Evolutionary conservation across 306 rosid genomes (phyloP).

Genomic region (Argentina anserina): DNA sequence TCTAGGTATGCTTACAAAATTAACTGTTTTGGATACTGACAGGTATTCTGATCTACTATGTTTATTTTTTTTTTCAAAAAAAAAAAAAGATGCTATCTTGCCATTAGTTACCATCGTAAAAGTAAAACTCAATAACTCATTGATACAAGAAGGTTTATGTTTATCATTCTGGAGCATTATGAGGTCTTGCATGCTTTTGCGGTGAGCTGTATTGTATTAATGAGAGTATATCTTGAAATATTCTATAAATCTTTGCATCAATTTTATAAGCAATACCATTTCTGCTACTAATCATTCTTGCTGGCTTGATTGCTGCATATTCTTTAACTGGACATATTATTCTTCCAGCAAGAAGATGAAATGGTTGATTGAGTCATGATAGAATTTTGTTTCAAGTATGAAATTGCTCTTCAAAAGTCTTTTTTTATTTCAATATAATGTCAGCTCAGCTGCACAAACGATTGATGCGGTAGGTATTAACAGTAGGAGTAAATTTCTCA

Average conservation of each 20-base stretch:
- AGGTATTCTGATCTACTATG: conserved; percentile 4
- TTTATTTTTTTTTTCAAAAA: background rate
- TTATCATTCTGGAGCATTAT: background rate
- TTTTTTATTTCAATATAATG: background rate
- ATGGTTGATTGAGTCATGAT: conserved; percentile 3
- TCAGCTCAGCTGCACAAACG: background rate
- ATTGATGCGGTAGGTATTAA: background rate
- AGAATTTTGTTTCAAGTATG: background rate
- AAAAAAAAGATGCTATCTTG: background rate
- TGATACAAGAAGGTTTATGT: background rate
- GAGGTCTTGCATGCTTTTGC: background rate
- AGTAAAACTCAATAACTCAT: background rate
- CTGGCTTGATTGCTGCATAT: background rate
- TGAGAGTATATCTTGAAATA: conserved; percentile 5
- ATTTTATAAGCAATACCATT: background rate
- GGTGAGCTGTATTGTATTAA: background rate
- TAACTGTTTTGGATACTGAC: background rate
- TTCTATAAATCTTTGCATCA: background rate
- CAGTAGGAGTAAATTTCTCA: background rate
- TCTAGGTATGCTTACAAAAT: conserved; percentile 43
- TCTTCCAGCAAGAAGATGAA: conserved; percentile 1
- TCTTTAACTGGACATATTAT: background rate
- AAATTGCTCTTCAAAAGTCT: background rate
- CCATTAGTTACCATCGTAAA: background rate
- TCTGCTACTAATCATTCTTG: background rate